A percentile compares a stretch with the other conserved stretches of the same genome.
These are phyloP conservation scores for Hanseniaspora osmophila DNA, from an alignment of 805 yeast genomes.

Conservation along the genomic window DNA sequence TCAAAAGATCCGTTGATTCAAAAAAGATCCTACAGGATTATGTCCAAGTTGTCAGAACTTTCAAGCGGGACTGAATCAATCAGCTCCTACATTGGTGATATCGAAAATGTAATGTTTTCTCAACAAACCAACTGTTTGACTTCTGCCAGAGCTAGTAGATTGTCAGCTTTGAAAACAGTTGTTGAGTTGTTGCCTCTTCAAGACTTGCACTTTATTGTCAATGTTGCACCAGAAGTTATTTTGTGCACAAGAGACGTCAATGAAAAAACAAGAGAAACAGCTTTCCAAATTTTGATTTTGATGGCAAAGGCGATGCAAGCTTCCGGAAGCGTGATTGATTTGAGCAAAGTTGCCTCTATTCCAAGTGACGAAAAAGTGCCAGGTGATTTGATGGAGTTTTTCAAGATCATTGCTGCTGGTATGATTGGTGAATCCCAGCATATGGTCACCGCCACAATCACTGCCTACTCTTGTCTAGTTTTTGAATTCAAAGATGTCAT, in stretches of 20 bases:
- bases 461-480: constrained; percentile 74
- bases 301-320: constrained; percentile 69
- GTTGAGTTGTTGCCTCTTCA: constrained; percentile 47
- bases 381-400: constrained; percentile 67
- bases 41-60: constrained; percentile 56
- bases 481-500: constrained; percentile 70
- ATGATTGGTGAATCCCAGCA: constrained; percentile 86
- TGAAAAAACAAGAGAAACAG: constrained; percentile 75
- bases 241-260: constrained; percentile 83
- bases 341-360: constrained; percentile 48
- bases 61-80: constrained; percentile 48
- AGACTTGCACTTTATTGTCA: constrained; percentile 66
- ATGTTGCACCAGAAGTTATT: constrained; percentile 74
- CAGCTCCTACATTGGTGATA: constrained; percentile 35
- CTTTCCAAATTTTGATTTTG: constrained; percentile 58
- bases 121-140: constrained; percentile 45
- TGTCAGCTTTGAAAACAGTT: constrained; percentile 49
- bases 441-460: constrained; percentile 92
- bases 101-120: constrained; percentile 45
- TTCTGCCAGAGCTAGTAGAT: constrained; percentile 70
- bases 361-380: constrained; percentile 31
- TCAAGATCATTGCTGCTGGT: constrained; percentile 93
- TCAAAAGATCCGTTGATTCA: constrained; percentile 56
- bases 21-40: constrained; percentile 76
- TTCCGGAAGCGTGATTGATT: constrained; percentile 33